Percentiles rank a stretch among this genome's conserved stretches.
Conservation (phyloP, 2,329 filamentous ascomycete genomes). For the Fusarium brevicatenulatum region DNA sequence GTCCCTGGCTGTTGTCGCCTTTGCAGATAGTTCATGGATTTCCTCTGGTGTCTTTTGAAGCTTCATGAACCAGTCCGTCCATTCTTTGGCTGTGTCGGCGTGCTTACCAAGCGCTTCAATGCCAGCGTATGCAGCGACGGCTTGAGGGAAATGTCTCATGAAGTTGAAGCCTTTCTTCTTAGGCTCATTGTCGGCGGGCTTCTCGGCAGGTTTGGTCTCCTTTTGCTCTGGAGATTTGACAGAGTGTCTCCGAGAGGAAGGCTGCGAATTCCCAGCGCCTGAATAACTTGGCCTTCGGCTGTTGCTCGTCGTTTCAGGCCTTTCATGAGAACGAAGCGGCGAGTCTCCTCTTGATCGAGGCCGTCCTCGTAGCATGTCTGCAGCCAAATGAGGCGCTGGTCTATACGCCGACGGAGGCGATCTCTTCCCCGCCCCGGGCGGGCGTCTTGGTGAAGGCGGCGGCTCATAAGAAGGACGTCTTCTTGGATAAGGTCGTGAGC, state of each 20-base stretch:
- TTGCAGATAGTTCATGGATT: constrained; percentile 42
- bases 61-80: constrained; percentile 48
- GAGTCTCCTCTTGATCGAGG: constrained; percentile 25
- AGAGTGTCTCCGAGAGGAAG: neutral
- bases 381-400: constrained; percentile 9
- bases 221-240: neutral
- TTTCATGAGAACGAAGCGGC: neutral
- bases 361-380: constrained; percentile 23
- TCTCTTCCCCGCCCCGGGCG: neutral
- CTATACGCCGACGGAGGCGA: constrained; percentile 22
- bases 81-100: constrained; percentile 48
- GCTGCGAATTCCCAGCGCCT: neutral
- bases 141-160: constrained; percentile 39
- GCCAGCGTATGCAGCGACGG: constrained; percentile 43
- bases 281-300: neutral
- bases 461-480: constrained; percentile 33
- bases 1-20: constrained; percentile 45
- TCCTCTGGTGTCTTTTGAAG: constrained; percentile 47
- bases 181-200: neutral
- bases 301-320: neutral
- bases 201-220: neutral
- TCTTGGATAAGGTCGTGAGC: constrained; percentile 18
- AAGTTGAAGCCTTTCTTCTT: constrained; percentile 25
- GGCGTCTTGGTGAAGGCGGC: constrained; percentile 10
- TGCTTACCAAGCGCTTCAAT: constrained; percentile 43